A percentile compares a stretch with the other conserved stretches of the same genome.
These are phyloP conservation scores for Globisporangium rhizosaccharum DNA, from an alignment of 352 stramenopile species.

Conservation along the genomic window DNA sequence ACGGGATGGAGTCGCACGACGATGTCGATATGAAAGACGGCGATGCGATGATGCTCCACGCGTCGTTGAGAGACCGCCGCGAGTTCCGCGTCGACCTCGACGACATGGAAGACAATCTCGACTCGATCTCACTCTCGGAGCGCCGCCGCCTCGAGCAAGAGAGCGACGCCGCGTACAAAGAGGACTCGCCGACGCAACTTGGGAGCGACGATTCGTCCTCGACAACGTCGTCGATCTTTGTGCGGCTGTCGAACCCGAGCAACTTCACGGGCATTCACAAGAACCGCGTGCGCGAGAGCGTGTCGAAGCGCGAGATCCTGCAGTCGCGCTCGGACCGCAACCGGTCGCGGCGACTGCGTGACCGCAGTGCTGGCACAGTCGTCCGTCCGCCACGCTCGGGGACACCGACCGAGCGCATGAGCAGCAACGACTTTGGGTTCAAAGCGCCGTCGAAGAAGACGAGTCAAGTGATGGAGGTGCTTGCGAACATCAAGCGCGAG, in stretches of 20 bases:
- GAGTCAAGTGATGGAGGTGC: conserved; percentile 71
- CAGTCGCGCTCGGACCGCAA: conserved; percentile 71
- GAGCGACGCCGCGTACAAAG: conserved; percentile 15
- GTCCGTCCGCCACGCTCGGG: conserved; percentile 37
- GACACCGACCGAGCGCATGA: conserved; percentile 52
- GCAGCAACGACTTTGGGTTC: conserved; percentile 30
- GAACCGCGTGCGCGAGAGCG: conserved; percentile 75
- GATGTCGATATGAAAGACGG: conserved; percentile 53
- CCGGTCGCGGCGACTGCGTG: conserved; percentile 61
- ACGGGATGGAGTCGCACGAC: conserved; percentile 33
- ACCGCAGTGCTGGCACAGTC: conserved; percentile 36
- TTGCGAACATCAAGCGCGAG: conserved; percentile 79
- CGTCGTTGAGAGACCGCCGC: conserved; percentile 19
- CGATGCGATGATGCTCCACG: conserved; percentile 23
- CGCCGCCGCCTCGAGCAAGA: conserved; percentile 26
- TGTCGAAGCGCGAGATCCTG: conserved; percentile 73
- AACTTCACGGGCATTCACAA: conserved; percentile 90
- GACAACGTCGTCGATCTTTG: conserved; percentile 58
- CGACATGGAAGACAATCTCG: conserved; percentile 32
- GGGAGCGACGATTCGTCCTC: conserved; percentile 64
- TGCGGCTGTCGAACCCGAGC: conserved; percentile 77
- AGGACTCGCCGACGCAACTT: conserved; percentile 41
- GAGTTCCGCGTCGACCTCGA: conserved; percentile 60
- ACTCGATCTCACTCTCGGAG: conserved; percentile 37
- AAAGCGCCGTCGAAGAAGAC: conserved; percentile 54